These are phyloP conservation scores for Eimeria zaria DNA, from an alignment of 169 alveolate species.

Conservation along the genomic window DNA sequence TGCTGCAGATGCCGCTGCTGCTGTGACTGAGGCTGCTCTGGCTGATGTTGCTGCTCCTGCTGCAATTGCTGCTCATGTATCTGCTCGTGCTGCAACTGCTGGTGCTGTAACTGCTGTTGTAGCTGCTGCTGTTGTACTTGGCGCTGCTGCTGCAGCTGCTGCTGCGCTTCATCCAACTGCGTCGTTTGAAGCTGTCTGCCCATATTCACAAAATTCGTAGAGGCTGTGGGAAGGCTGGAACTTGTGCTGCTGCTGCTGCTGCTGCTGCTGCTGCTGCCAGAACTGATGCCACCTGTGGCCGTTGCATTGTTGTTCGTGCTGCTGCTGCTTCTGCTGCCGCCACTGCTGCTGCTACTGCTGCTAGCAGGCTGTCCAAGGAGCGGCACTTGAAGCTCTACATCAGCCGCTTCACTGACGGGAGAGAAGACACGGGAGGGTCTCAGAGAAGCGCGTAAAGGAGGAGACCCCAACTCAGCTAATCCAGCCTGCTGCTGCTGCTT, in stretches of 20 bases:
- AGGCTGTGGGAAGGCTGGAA: not conserved
- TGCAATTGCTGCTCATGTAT: not conserved
- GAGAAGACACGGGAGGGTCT: not conserved
- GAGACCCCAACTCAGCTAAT: not conserved
- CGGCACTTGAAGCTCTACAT: not conserved
- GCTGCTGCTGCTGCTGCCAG: conserved; percentile 47
- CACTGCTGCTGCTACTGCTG: conserved; percentile 56
- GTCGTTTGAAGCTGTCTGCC: not conserved
- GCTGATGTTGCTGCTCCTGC: not conserved
- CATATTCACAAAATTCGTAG: not conserved
- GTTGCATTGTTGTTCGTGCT: conserved; percentile 10
- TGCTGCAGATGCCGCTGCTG: not conserved
- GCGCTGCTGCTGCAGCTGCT: not conserved
- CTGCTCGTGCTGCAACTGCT: not conserved
- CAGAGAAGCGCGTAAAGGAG: not conserved
- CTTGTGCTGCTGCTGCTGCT: conserved; percentile 53
- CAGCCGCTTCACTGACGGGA: not conserved
- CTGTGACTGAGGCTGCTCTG: too few relatives aligned
- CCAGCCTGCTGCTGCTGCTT: conserved; percentile 48
- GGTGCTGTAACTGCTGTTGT: conserved; percentile 3
- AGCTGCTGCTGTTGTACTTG: not conserved
- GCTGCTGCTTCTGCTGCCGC: conserved; percentile 68
- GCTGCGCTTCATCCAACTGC: not conserved
- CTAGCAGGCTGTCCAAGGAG: conserved; percentile 12
- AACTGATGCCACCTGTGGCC: not conserved